Conservation (phyloP, 1,139 yeast species). For the Zygoascus sp. region DNA sequence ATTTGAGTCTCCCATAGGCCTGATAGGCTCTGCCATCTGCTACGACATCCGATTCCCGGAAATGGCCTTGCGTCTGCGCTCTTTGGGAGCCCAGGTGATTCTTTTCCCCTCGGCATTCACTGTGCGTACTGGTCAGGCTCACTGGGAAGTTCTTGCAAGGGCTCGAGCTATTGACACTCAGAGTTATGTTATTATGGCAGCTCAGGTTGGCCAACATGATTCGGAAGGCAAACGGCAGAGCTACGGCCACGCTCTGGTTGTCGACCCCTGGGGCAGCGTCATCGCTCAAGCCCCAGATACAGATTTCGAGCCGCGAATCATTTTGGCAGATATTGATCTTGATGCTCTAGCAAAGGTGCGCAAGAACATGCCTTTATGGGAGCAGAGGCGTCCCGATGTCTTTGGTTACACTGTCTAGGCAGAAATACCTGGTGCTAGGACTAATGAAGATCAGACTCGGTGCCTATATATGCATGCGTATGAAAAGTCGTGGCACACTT, state of each 20-base stretch:
- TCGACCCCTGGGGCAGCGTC: constrained; percentile 89
- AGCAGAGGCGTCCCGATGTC: constrained; percentile 63
- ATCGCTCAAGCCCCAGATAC: constrained; percentile 56
- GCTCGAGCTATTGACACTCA: constrained; percentile 89
- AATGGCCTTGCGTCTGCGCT: constrained; percentile 57
- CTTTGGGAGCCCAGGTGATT: constrained; percentile 70
- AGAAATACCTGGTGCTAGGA: no score
- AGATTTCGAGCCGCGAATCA: constrained; percentile 49
- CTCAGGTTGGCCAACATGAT: constrained; percentile 76
- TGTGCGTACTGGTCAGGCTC: constrained; percentile 82
- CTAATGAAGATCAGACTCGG: no score
- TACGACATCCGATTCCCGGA: constrained; percentile 91
- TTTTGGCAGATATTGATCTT: constrained; percentile 67
- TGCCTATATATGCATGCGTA: no score
- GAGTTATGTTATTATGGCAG: constrained; percentile 84
- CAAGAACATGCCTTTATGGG: constrained; percentile 68
- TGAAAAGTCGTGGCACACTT: no score
- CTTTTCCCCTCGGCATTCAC: constrained; percentile 93
- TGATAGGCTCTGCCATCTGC: constrained; percentile 69
- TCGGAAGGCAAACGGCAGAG: constrained; percentile 45
- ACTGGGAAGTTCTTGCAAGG: constrained; percentile 76
- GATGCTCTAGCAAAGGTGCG: constrained; percentile 47
- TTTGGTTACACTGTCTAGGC: constrained; percentile 29
- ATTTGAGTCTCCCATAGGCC: constrained; percentile 56
- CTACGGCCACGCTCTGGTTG: constrained; percentile 80